phyloP scores from a whole-genome alignment of 768 basidiomycete species.

The Lactarius hatsudake region DNA sequence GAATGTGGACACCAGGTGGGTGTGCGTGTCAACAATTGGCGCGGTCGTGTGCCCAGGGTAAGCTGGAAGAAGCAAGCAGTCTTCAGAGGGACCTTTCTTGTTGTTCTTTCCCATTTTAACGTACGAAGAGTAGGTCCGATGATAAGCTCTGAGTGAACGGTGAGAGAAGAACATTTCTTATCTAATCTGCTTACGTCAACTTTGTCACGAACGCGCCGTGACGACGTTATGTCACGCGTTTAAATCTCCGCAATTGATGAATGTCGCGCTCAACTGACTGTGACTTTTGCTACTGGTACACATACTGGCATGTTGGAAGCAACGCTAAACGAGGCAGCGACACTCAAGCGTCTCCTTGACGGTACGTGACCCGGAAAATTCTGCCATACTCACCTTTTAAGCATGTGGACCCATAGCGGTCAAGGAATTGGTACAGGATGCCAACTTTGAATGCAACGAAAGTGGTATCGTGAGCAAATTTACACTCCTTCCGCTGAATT shows the following conservation, averaged over 20 bases:
- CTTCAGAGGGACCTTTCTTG: constrained; percentile 22
- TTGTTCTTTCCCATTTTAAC: constrained; percentile 25
- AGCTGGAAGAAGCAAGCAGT: constrained; percentile 19
- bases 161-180: not conserved
- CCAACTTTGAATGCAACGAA: constrained; percentile 96
- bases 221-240: constrained; percentile 27
- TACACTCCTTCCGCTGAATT: not conserved
- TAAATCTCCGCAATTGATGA: constrained; percentile 22
- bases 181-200: not conserved
- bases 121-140: not conserved
- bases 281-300: not conserved
- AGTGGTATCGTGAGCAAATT: constrained; percentile 72
- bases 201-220: constrained; percentile 20
- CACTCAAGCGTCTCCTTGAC: constrained; percentile 90
- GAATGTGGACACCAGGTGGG: constrained; percentile 77
- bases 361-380: constrained; percentile 47
- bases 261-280: not conserved
- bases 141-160: not conserved
- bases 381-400: constrained; percentile 12
- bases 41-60: constrained; percentile 21
- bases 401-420: constrained; percentile 55
- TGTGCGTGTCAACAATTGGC: constrained; percentile 79
- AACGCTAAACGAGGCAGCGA: constrained; percentile 79
- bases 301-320: constrained; percentile 76
- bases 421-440: constrained; percentile 96